phyloP scores from a whole-genome alignment of 345 rosid species.

The Chamaenerion angustifolium region DNA sequence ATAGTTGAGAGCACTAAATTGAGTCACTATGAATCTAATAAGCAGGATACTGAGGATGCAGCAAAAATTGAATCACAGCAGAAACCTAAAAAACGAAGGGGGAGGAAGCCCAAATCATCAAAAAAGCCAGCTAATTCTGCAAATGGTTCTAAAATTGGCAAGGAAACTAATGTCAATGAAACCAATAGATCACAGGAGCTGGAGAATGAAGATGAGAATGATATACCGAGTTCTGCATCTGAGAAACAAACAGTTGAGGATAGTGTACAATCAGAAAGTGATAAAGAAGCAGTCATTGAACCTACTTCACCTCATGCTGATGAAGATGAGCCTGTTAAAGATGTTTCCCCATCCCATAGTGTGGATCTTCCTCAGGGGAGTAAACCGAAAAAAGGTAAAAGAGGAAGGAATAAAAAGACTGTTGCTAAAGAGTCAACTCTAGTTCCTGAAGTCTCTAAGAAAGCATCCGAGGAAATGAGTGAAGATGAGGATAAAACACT shows the following conservation, averaged over 20 bases:
- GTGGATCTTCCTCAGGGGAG: slow-evolving; percentile 21
- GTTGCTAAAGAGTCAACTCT: slow-evolving; percentile 20
- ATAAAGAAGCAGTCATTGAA: slow-evolving; percentile 13
- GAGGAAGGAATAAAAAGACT: slow-evolving; percentile 42
- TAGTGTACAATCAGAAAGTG: slow-evolving; percentile 28
- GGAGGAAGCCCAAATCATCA: no score
- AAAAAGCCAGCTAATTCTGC: no score
- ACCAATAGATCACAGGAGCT: no score
- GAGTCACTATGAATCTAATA: no score
- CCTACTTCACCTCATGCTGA: background rate
- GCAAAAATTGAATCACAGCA: no score
- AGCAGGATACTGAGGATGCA: no score
- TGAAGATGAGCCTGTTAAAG: slow-evolving; percentile 11
- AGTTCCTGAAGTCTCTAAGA: background rate
- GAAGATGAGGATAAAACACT: slow-evolving; percentile 22
- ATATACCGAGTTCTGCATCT: background rate
- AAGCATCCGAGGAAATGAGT: slow-evolving; percentile 7
- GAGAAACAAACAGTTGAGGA: slow-evolving; percentile 15
- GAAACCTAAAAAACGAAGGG: no score
- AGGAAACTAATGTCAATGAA: no score
- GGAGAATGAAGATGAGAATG: background rate
- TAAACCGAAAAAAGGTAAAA: slow-evolving; percentile 25
- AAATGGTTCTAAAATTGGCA: no score
- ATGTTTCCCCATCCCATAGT: slow-evolving; percentile 13
- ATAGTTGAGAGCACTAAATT: background rate